These are phyloP conservation scores for Hericium alpestre DNA, from an alignment of 768 basidiomycete genomes.

Conservation along the genomic window DNA sequence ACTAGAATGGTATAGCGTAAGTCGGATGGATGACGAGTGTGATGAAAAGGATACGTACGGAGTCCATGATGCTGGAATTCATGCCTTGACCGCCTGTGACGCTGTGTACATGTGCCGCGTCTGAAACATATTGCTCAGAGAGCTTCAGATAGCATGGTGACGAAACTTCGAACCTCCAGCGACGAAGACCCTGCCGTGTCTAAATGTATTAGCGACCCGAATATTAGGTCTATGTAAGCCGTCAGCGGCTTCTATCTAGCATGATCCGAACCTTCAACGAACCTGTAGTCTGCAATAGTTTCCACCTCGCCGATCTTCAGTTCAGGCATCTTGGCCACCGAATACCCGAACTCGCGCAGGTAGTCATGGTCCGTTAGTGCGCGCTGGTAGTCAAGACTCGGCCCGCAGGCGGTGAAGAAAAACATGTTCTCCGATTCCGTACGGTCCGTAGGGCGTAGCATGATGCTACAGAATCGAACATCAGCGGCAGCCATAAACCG, in stretches of 20 bases:
- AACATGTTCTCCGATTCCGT: not conserved
- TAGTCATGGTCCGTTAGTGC: not conserved
- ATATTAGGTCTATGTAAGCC: conserved; percentile 8
- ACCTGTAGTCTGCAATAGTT: not conserved
- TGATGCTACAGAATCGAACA: not conserved
- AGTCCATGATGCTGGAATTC: not conserved
- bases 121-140: not conserved
- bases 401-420: not conserved
- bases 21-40: not conserved
- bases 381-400: not conserved
- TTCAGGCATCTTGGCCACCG: not conserved
- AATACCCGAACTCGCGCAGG: not conserved
- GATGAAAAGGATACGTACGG: not conserved
- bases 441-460: not conserved
- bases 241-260: not conserved
- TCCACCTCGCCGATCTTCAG: not conserved
- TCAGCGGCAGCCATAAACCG: not conserved
- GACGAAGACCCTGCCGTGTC: conserved; percentile 8
- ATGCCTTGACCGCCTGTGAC: conserved; percentile 2
- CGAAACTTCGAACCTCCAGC: conserved; percentile 7
- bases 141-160: conserved; percentile 7
- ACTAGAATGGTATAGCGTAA: not conserved
- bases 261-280: not conserved
- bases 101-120: conserved; percentile 4
- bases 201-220: conserved; percentile 11